Conservation (phyloP, 495 filamentous ascomycete genomes). For the Penicillium herquei region DNA sequence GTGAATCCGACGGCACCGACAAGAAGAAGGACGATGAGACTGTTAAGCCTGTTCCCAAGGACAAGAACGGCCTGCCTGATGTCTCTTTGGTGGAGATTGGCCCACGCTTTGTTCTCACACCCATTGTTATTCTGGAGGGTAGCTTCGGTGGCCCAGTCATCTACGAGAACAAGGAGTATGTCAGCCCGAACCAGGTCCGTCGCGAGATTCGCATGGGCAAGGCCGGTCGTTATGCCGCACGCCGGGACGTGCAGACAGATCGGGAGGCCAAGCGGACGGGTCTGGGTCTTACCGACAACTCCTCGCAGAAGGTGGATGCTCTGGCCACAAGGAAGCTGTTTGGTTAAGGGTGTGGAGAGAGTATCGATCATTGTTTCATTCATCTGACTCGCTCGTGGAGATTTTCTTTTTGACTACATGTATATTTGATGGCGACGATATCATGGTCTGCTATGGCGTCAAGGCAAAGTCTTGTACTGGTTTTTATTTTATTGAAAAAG, state of each 20-base stretch:
- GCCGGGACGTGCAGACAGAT: conserved; percentile 72
- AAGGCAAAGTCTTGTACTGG: conserved; percentile 28
- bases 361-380: conserved; percentile 20
- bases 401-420: conserved; percentile 32
- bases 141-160: conserved; percentile 96
- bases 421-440: conserved; percentile 42
- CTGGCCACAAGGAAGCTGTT: conserved; percentile 83
- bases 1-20: conserved; percentile 65
- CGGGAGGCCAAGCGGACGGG: conserved; percentile 69
- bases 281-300: conserved; percentile 70
- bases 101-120: conserved; percentile 90
- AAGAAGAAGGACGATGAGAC: conserved; percentile 35
- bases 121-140: conserved; percentile 92
- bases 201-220: conserved; percentile 71
- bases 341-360: conserved; percentile 47
- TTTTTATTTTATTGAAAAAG: conserved; percentile 26
- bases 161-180: conserved; percentile 98
- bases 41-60: conserved; percentile 33
- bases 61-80: conserved; percentile 56
- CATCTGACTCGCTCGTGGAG: conserved; percentile 23
- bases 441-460: conserved; percentile 44
- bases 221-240: conserved; percentile 69
- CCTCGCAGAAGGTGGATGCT: conserved; percentile 59
- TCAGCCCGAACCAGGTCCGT: conserved; percentile 91
- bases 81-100: conserved; percentile 90